These are phyloP conservation scores for Schizothecium vesticola DNA, from an alignment of 495 filamentous ascomycete species.

Conservation along the genomic window DNA sequence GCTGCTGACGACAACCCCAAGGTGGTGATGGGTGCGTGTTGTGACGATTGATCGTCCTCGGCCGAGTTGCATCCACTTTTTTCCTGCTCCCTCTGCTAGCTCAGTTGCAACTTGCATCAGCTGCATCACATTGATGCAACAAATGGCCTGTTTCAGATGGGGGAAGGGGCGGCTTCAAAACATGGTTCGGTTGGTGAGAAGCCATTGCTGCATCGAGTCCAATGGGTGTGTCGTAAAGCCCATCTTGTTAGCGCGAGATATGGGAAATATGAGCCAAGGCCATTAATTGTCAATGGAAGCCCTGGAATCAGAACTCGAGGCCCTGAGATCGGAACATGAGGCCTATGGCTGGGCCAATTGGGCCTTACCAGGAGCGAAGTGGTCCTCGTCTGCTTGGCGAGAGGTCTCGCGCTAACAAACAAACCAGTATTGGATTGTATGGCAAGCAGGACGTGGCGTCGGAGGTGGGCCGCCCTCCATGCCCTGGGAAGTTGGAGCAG, in stretches of 20 bases:
- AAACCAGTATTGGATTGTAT: too few relatives aligned
- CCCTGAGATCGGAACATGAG: too few relatives aligned
- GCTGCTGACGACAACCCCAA: not conserved
- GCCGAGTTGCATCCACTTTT: not conserved
- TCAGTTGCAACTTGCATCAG: slow-evolving; percentile 1
- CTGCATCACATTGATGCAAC: slow-evolving; percentile 16
- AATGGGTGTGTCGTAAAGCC: not conserved
- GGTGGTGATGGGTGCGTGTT: not conserved
- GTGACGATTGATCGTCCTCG: not conserved
- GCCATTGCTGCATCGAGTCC: not conserved
- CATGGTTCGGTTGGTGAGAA: slow-evolving; percentile 4
- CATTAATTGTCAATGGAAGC: too few relatives aligned
- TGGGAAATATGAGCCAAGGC: too few relatives aligned
- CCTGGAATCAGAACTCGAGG: too few relatives aligned
- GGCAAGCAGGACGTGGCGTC: not conserved
- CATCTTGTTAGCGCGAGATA: too few relatives aligned
- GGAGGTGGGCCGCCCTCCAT: too few relatives aligned
- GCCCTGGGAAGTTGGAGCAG: not conserved
- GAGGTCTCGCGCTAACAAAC: too few relatives aligned
- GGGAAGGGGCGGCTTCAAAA: not conserved
- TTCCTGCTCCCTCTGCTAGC: not conserved
- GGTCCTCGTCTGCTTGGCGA: too few relatives aligned
- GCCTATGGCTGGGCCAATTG: too few relatives aligned
- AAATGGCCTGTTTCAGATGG: slow-evolving; percentile 16
- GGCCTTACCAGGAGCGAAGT: too few relatives aligned